These are phyloP conservation scores for Trametes cingulata DNA, from an alignment of 768 basidiomycete species.

Conservation along the genomic window DNA sequence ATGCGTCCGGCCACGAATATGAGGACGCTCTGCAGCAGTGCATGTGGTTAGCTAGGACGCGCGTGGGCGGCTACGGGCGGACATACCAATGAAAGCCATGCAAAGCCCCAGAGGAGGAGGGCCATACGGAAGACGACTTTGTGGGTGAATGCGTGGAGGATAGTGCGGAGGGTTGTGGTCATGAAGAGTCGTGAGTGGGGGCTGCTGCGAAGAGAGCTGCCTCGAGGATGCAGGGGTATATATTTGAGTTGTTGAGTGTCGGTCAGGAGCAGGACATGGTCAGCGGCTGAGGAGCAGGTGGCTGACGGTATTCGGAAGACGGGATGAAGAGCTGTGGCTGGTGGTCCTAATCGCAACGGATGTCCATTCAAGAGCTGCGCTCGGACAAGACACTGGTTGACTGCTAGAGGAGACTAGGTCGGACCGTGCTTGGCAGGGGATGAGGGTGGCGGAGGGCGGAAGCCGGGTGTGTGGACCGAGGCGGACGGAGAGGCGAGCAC, in stretches of 20 bases:
- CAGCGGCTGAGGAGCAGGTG: background rate
- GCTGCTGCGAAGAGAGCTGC: background rate
- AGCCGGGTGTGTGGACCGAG: no score
- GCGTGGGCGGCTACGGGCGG: no score
- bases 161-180: background rate
- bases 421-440: background rate
- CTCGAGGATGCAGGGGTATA: background rate
- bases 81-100: constrained; percentile 11
- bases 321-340: background rate
- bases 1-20: constrained; percentile 11
- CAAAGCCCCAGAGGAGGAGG: constrained; percentile 12
- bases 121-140: constrained; percentile 6
- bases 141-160: background rate
- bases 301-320: background rate
- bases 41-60: background rate
- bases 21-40: constrained; percentile 11
- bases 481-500: no score
- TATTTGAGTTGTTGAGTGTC: background rate
- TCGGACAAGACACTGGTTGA: background rate
- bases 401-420: background rate
- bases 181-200: constrained; percentile 9
- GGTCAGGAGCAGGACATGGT: constrained; percentile 1
- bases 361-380: background rate
- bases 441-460: background rate
- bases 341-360: background rate